Conservation (phyloP, 495 filamentous ascomycete species). For the Penicillium parvum region DNA sequence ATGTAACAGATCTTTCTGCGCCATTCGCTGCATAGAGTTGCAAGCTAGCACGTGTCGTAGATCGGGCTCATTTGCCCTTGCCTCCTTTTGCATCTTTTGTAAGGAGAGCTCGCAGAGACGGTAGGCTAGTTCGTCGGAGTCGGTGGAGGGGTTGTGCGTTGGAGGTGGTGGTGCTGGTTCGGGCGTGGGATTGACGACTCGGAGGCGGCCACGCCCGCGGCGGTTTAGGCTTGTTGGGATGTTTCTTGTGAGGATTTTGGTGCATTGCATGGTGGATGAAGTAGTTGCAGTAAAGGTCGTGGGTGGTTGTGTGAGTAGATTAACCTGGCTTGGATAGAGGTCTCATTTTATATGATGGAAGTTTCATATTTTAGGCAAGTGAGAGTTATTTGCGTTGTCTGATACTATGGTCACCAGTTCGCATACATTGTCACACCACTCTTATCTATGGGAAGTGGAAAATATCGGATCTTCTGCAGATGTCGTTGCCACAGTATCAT, state of each 20-base stretch:
- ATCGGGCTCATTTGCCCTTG: constrained; percentile 20
- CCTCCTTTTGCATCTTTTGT: constrained; percentile 26
- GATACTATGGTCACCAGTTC: background rate
- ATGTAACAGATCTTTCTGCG: constrained; percentile 19
- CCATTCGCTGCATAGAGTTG: constrained; percentile 20
- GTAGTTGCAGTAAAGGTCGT: background rate
- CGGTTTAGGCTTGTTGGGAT: constrained; percentile 12
- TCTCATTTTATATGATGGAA: too few relatives aligned
- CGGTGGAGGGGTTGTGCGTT: constrained; percentile 12
- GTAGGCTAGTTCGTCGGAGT: constrained; percentile 23
- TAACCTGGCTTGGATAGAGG: too few relatives aligned
- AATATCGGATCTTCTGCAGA: background rate
- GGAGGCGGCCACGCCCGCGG: constrained; percentile 5
- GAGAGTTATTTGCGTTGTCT: background rate
- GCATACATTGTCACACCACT: constrained; percentile 4
- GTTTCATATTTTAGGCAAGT: too few relatives aligned
- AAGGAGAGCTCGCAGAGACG: constrained; percentile 23
- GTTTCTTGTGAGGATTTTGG: constrained; percentile 10
- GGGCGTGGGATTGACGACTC: constrained; percentile 10
- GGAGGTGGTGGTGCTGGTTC: constrained; percentile 1
- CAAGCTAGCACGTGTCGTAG: constrained; percentile 21
- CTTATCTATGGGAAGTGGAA: background rate
- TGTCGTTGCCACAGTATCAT: constrained; percentile 9
- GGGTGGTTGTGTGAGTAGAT: background rate
- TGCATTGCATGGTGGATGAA: constrained; percentile 12